Base-by-base conservation (phyloP, 2,329 filamentous ascomycete genomes). In the Claviceps quebecensis region DNA sequence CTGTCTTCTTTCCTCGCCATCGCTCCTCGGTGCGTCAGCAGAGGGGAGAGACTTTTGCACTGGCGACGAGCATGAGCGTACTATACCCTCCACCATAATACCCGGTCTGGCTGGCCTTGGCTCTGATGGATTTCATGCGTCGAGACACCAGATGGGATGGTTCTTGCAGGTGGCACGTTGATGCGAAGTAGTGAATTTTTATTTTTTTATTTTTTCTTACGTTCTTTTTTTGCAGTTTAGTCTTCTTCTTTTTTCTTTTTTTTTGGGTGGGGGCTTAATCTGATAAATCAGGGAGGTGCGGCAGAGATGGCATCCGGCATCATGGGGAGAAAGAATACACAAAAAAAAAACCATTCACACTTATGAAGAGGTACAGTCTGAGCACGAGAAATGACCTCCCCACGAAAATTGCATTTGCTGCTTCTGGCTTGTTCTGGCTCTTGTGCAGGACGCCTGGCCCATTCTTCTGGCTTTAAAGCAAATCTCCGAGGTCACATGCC, bases 71-170 rank as follows among this genome's bases (percentile, higher is more conserved):
- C 60, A 66, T 59, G 59, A 61, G 61, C 63, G 66, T 53, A 58
- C 61, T 67, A 69, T 69, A 68, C 65, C 64, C 64, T 62, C 61
- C 63, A 63, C 62, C 63, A 63, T 69, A 68, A 68, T 68, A 61
- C 60, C 61, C 63, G 63, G 63, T 65, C 64, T 61, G 61, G 59
- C 14, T 44, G 13, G 11, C 62, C 56, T 56, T 59, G 62, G 63
- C 61, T 60, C 65, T 57, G 56, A 61, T 58, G 59, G 60, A 34
- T 34, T 50, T 34, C 34, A 51, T 23, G 17, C 36, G 47, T 47
- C 45, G 47, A 17, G 41, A 37, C 46, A 36, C 16, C 17, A 26
- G 43, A 43, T 26, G 43, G 45, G 41, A 36, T 23, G 41, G 46
- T 29, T 11, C 44, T 38, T 43, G 50, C 47, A 37, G 36, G 47